phyloP scores from a whole-genome alignment of 179 eudicot genomes.

The Vitellaria paradoxa region DNA sequence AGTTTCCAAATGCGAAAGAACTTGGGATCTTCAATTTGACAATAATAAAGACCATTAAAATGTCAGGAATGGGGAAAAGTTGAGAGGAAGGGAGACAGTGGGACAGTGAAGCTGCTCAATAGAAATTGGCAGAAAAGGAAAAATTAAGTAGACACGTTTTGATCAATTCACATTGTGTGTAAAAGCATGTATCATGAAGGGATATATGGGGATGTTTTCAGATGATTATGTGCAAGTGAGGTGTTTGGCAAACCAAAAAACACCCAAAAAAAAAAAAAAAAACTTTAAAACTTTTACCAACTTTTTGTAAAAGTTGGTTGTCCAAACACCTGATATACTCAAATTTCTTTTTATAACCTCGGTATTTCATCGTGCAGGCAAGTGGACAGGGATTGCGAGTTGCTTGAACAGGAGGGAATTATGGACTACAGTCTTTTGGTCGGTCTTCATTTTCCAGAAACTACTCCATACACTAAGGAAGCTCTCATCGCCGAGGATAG shows the following conservation, averaged over 20 bases:
- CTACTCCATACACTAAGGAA: conserved; percentile 22
- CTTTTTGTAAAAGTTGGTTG: no score
- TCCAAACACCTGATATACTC: neutral
- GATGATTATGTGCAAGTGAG: neutral
- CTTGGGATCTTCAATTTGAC: neutral
- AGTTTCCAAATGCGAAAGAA: neutral
- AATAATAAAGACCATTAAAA: neutral
- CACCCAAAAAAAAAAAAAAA: no score
- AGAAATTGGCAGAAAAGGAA: no score
- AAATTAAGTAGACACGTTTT: no score
- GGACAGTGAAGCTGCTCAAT: no score
- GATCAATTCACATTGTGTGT: neutral
- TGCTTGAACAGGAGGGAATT: conserved; percentile 83
- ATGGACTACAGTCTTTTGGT: conserved; percentile 95
- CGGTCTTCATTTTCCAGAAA: conserved; percentile 71
- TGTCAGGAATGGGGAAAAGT: neutral
- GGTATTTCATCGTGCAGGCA: conserved; percentile 25
- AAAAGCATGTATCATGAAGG: neutral
- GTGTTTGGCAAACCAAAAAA: no score
- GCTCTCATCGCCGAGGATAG: conserved; percentile 5
- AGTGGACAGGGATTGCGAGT: conserved; percentile 80
- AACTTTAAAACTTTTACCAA: no score
- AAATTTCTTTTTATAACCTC: conserved; percentile 5
- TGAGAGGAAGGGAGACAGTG: no score
- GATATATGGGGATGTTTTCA: neutral